These are phyloP conservation scores for Colletotrichum brevisporum DNA, from an alignment of 2,329 filamentous ascomycete genomes.

Conservation along the genomic window DNA sequence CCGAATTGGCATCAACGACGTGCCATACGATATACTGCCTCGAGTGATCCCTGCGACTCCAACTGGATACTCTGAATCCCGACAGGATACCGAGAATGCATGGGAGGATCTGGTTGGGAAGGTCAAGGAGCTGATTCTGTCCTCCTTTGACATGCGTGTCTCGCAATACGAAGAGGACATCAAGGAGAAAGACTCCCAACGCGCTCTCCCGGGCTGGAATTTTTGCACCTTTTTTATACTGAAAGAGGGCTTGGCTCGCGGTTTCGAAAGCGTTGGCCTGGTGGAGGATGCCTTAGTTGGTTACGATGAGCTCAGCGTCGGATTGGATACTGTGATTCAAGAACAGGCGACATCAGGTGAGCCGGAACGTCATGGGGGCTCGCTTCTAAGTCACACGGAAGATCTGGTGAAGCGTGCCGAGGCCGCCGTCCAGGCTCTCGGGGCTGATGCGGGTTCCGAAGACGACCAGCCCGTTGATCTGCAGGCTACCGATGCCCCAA, in stretches of 20 bases:
- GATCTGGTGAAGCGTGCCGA: slow-evolving; percentile 76
- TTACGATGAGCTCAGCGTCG: slow-evolving; percentile 93
- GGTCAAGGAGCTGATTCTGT: slow-evolving; percentile 87
- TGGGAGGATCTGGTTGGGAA: slow-evolving; percentile 89
- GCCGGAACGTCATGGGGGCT: slow-evolving; percentile 77
- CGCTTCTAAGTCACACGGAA: slow-evolving; percentile 79
- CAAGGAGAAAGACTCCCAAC: slow-evolving; percentile 90
- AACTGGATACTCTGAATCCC: slow-evolving; percentile 76
- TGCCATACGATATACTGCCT: slow-evolving; percentile 75
- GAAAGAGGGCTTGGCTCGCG: slow-evolving; percentile 93
- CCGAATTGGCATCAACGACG: slow-evolving; percentile 79
- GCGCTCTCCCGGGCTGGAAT: slow-evolving; percentile 94
- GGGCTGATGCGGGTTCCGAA: slow-evolving; percentile 49
- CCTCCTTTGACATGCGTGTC: slow-evolving; percentile 91
- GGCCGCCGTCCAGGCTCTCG: slow-evolving; percentile 59
- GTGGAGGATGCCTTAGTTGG: slow-evolving; percentile 95
- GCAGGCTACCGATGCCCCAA: slow-evolving; percentile 58
- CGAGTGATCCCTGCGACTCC: slow-evolving; percentile 75
- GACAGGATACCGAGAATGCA: slow-evolving; percentile 83
- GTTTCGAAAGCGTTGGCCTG: slow-evolving; percentile 95
- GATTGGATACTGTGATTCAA: slow-evolving; percentile 84
- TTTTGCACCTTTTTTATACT: slow-evolving; percentile 99
- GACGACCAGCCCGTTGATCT: slow-evolving; percentile 64
- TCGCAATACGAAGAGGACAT: slow-evolving; percentile 98
- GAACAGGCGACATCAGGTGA: slow-evolving; percentile 76